Evolutionary conservation across 345 rosid genomes (phyloP), one percentile per base, ranked within the genome.

Genomic region (Pugionium cornutum): DNA sequence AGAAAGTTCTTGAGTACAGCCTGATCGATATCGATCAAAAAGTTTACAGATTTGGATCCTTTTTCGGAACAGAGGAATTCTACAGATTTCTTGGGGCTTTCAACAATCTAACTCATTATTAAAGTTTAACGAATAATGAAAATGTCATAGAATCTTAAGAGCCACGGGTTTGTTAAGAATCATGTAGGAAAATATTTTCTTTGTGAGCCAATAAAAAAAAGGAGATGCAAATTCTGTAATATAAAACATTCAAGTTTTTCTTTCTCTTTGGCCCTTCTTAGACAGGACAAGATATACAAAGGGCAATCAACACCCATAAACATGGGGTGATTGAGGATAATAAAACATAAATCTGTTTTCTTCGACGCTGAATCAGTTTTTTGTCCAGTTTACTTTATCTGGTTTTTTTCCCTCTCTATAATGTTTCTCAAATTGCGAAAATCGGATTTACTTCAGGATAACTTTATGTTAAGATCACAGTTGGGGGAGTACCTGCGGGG

Each of bases 1-100:
- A 73, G 83, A 89, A 84, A 81, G 89, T 81, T 26, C 85, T 86
- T 7, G 92, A 89, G 9, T 82, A 81, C 80, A 89, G 89, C 37
- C 46, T 65, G 0, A 30, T 75, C 3, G 77, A 74, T 64, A 68
- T 75, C 5, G 74, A 74, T 35, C 18, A 72, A 36, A 75, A 57
- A 63, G 64, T 63, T 32, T 75, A 49, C 67, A 58, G 68, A 36
- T 75, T 67, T 68, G 77, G 77, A 1, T n/a, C 33, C 10, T 2
- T 53, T 62, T 11, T 71, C 45, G 56, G 53, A 67, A 54, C 63
- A 33, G 69, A 70, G 49, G 75, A 60, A 9, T 64, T 54, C 9
- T 51, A 49, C 30, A 58, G 7, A 34, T 58, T 68, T 63, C 66
- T 76, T 53, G 67, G 60, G n/a, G 54, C 59, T 39, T 53, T 79